Evolutionary conservation across 2,329 filamentous ascomycete species (phyloP).

Genomic region (Trichoderma sp.): DNA sequence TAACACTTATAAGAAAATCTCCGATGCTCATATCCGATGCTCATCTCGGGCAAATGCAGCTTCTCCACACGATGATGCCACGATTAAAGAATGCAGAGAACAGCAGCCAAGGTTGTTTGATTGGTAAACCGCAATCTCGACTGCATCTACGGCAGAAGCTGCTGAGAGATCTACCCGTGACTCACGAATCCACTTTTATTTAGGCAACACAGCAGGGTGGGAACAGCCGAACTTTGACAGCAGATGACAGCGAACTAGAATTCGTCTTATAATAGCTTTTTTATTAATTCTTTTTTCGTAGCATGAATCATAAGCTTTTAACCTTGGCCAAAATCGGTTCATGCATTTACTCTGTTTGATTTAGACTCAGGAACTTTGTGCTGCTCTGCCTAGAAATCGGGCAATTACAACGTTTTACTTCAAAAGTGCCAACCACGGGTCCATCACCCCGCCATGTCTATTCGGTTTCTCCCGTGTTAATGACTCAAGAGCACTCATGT

Average conservation of each 20-base stretch:
- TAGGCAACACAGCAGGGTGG: conserved; percentile 24
- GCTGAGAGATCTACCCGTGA: conserved; percentile 20
- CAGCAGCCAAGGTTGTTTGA: not conserved
- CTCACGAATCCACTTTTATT: conserved; percentile 17
- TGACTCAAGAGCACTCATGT: not conserved
- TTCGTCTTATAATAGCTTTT: not conserved
- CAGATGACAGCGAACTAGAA: not conserved
- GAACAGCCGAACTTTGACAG: conserved; percentile 1
- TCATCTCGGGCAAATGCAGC: not conserved
- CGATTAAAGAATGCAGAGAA: not conserved
- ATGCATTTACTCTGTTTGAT: not conserved
- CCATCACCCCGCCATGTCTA: not conserved
- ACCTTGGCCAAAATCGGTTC: not conserved
- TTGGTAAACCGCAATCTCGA: not conserved
- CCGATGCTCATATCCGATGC: not conserved
- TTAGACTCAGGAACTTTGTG: conserved; percentile 10
- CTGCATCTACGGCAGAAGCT: not conserved
- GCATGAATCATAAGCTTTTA: not conserved
- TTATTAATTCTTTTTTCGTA: not conserved
- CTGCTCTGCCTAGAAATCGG: not conserved
- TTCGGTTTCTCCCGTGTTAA: not conserved
- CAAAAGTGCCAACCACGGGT: not conserved
- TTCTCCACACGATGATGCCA: not conserved
- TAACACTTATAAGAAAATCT: not conserved
- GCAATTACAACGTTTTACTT: not conserved